Percentiles rank a stretch among this genome's conserved stretches.
These are phyloP conservation scores for Clarireedia paspali DNA, from an alignment of 2,329 filamentous ascomycete genomes.

Conservation along the genomic window DNA sequence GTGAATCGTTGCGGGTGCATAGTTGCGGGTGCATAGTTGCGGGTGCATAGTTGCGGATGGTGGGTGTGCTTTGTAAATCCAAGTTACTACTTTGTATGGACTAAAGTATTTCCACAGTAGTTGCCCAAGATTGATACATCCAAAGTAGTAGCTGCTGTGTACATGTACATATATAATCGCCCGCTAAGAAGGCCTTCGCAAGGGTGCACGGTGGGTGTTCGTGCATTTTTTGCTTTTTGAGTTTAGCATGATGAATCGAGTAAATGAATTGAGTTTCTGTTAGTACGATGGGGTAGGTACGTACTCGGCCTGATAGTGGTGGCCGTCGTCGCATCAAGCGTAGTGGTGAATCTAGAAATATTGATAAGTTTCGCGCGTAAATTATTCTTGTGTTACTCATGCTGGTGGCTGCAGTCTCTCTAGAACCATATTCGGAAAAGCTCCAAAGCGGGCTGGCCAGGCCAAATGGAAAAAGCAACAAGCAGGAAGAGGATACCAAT, in stretches of 20 bases:
- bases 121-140: background rate
- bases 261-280: background rate
- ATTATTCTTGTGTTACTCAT: conserved; percentile 4
- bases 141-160: background rate
- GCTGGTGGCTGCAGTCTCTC: conserved; percentile 3
- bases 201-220: background rate
- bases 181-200: background rate
- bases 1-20: no score
- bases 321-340: background rate
- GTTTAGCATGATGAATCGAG: background rate
- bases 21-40: no score
- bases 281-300: background rate
- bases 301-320: background rate
- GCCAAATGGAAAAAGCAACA: background rate
- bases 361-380: background rate
- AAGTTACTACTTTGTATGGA: no score
- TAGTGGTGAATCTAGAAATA: background rate
- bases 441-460: background rate
- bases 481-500: background rate
- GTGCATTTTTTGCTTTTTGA: background rate
- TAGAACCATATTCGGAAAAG: background rate
- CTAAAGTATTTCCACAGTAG: background rate
- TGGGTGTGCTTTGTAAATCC: no score
- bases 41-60: no score
- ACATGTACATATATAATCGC: background rate